Evolutionary conservation across 345 rosid genomes (phyloP).

Genomic region (Hevea brasiliensis): DNA sequence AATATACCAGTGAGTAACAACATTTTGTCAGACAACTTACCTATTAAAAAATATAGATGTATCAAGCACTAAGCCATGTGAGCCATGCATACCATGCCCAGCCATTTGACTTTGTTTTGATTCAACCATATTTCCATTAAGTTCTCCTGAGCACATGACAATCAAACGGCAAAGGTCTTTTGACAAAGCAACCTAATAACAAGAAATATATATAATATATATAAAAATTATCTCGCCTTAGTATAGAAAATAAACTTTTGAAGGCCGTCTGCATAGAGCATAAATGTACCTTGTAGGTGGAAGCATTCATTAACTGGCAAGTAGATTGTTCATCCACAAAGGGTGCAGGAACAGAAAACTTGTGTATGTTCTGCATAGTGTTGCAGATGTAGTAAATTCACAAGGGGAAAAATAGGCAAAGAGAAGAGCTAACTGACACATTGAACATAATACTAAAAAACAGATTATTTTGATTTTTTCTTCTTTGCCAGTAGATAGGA

Average conservation of each 20-base stretch:
- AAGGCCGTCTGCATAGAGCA: constrained; percentile 1
- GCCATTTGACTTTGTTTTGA: constrained; percentile 31
- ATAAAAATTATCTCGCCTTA: constrained; percentile 19
- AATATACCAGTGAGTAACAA: neutral
- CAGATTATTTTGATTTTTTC: neutral
- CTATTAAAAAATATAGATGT: constrained; percentile 83
- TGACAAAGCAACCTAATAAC: constrained; percentile 75
- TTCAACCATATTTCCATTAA: constrained; percentile 45
- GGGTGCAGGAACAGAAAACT: constrained; percentile 49
- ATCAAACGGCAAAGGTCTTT: constrained; percentile 80
- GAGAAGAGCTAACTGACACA: neutral
- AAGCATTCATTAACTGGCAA: constrained; percentile 53
- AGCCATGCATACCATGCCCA: constrained; percentile 50
- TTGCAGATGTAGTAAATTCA: constrained; percentile 21
- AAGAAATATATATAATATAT: constrained; percentile 15
- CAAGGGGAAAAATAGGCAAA: constrained; percentile 16
- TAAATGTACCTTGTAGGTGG: constrained; percentile 57
- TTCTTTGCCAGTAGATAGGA: no score
- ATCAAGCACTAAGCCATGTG: constrained; percentile 71
- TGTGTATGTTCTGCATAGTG: constrained; percentile 68
- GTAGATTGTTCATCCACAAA: constrained; percentile 37
- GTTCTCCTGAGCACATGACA: constrained; percentile 80
- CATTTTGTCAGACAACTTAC: constrained; percentile 39
- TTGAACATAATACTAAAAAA: neutral
- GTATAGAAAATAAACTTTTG: neutral